Evolutionary conservation across 805 yeast species (phyloP).

Genomic region (Suhomyces xylopsoci): DNA sequence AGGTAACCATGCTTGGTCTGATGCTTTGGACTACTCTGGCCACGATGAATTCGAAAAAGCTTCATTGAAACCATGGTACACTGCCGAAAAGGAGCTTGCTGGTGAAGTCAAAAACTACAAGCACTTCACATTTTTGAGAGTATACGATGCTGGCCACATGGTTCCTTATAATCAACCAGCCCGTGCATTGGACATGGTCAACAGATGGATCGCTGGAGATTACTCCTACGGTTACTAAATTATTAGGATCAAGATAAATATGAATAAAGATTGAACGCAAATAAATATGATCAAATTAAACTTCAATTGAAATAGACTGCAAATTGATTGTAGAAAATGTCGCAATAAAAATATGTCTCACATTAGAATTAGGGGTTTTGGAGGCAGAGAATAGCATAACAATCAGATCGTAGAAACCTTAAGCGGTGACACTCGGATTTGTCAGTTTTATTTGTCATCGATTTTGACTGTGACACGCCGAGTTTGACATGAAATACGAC

Average conservation of each 20-base stretch:
- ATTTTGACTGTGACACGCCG: not conserved
- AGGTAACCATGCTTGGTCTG: conserved; percentile 40
- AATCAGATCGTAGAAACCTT: too few relatives aligned
- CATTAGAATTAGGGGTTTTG: too few relatives aligned
- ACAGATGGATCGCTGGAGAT: conserved; percentile 37
- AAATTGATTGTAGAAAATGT: not conserved
- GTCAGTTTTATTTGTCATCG: not conserved
- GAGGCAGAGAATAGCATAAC: too few relatives aligned
- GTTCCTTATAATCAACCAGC: conserved; percentile 25
- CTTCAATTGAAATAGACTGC: too few relatives aligned
- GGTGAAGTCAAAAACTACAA: conserved; percentile 36
- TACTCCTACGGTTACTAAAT: conserved; percentile 19
- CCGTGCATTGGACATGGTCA: conserved; percentile 20
- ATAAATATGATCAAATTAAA: too few relatives aligned
- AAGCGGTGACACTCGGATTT: too few relatives aligned
- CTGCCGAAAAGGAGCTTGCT: conserved; percentile 24
- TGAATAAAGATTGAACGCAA: too few relatives aligned
- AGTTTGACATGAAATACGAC: not conserved
- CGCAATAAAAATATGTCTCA: not conserved
- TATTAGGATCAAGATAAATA: not conserved
- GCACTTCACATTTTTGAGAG: conserved; percentile 23
- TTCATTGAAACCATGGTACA: conserved; percentile 18
- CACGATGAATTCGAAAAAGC: conserved; percentile 16
- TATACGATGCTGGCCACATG: conserved; percentile 26
- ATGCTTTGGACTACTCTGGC: conserved; percentile 20